Base-by-base conservation (phyloP, 495 filamentous ascomycete species). In the Xylona heveae region DNA sequence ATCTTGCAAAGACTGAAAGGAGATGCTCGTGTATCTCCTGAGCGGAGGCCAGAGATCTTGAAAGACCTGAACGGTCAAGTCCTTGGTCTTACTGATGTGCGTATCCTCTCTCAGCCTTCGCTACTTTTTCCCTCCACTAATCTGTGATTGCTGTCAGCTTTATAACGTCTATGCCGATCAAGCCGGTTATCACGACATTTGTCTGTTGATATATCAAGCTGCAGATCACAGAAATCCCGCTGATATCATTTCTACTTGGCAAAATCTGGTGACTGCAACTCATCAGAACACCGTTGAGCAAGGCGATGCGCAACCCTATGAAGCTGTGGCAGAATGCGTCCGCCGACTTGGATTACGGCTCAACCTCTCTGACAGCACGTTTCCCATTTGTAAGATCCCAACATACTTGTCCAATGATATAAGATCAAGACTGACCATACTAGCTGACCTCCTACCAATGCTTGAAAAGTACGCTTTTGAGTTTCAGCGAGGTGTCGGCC, bases 151-250 rank as follows among this genome's bases (percentile, higher is more conserved):
- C 25, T 13, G 19, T 6, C 39, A 92, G 79, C 71, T 99, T 21
- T 99, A 74, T 59, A 92, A 99, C 47, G 52, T 63, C 32, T 95
- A 78, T 46, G 77, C 80, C 36, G 84, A 95, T 43, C 71, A 77
- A 41, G 85, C 74, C 5, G 66, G 64, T 33, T 99, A 94, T 58
- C 78, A 76, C 53, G 88, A 95, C 47, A 69, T 99, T 35, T 90
- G 75, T 49, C 69, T 99, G 15, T 61, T 78, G 31, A 91, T 95
- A 42, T 95, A 78, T 55, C 74, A 80, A 51, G 59, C 71, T 0
- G 84, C 83, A 19, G 78, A 94, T 51, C 75, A 84, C 57, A 76
- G 83, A 41, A 85, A 83, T 44, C 59, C 71, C 6, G 67, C 73
- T 30, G 73, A 84, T 49, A 81, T 99, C 47, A 58, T 58, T 33